A percentile compares a stretch with the other conserved stretches of the same genome.
Conservation (phyloP, 2,329 filamentous ascomycete genomes). For the Ascochyta clinopodiicola region DNA sequence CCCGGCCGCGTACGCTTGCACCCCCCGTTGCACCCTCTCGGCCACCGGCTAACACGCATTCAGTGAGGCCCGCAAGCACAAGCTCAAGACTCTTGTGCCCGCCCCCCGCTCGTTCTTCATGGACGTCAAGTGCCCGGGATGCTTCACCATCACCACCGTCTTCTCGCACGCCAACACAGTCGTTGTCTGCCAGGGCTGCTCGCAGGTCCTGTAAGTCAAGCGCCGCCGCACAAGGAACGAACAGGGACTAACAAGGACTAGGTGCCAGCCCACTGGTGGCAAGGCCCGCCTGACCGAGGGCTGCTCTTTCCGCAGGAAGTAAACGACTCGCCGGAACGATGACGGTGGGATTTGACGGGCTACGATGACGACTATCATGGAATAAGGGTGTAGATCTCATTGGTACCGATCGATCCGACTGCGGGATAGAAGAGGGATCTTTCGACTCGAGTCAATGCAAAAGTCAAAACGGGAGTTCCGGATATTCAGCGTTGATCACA, state of each 20-base stretch:
- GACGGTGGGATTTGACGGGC: slow-evolving; percentile 44
- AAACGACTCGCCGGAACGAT: slow-evolving; percentile 59
- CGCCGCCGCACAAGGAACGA: slow-evolving; percentile 4
- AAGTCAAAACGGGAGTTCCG: slow-evolving; percentile 53
- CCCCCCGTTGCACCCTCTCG: slow-evolving; percentile 19
- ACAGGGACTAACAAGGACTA: slow-evolving; percentile 36
- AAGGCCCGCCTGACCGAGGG: slow-evolving; percentile 99
- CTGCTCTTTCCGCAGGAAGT: slow-evolving; percentile 99
- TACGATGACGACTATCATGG: slow-evolving; percentile 49
- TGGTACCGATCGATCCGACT: slow-evolving; percentile 51
- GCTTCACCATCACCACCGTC: slow-evolving; percentile 99
- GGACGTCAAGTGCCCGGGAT: slow-evolving; percentile 99
- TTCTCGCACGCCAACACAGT: slow-evolving; percentile 99
- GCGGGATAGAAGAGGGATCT: slow-evolving; percentile 55
- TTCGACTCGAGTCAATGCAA: slow-evolving; percentile 51
- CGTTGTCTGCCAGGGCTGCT: slow-evolving; percentile 99
- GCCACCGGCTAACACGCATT: slow-evolving; percentile 35
- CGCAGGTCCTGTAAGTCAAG: slow-evolving; percentile 76
- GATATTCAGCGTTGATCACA: slow-evolving; percentile 53
- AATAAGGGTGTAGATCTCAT: slow-evolving; percentile 49
- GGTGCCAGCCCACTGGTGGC: slow-evolving; percentile 97
- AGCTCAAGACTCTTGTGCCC: slow-evolving; percentile 99
- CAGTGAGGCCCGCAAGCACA: slow-evolving; percentile 97
- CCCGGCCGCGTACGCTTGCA: slow-evolving; percentile 70
- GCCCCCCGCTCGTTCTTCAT: slow-evolving; percentile 99